Base-by-base conservation (phyloP, 768 basidiomycete species). In the Collybia sp. region DNA sequence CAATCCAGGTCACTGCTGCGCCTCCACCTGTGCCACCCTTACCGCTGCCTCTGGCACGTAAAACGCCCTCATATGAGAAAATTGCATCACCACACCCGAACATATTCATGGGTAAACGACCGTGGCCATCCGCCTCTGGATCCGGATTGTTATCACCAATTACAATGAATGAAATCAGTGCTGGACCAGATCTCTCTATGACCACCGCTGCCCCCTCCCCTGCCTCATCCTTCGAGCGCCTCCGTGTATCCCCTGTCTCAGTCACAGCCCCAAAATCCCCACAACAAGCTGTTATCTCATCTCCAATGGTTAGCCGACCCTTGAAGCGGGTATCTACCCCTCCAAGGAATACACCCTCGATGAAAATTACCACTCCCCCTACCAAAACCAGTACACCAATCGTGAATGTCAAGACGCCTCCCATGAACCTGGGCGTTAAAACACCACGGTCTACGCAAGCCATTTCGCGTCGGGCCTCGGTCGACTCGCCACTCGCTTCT, bases 1-100 rank as follows among this genome's bases (percentile, higher is more conserved):
- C 71, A 37, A 72, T 87, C 47, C 88, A 90, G 71, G 82, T 78
- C 42, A 63, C 68, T 40, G 53, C 61, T 46, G 61, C 58, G 43
- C 34, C 61, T 54, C 19, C 58, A 53, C 46, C 54, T 17, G 25
- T 8, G 8, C 25, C 25, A 8, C 25, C 25, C 3, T 25, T 25
- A 8, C 25, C 25, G 8, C 8, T 25, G 25, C 25, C 25, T 4
- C 25, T 8, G 8, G 4, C 25, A 25, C 25, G 25, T 25, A 25
- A 25, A 25, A 25, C 25, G 25, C 25, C 25, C 25, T 25, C 25
- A 25, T 25, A 25, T 25, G 37, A 46, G 25, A 30, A 25, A 10
- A 42, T 49, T 40, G 47, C 25, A 18, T 43, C 16, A 6, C 44
- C 43, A 43, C 46, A 43, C 12, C 40, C 33, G 34, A 52, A 49